These are phyloP conservation scores for Rostrohypoxylon terebratum DNA, from an alignment of 495 filamentous ascomycete species.

Conservation along the genomic window DNA sequence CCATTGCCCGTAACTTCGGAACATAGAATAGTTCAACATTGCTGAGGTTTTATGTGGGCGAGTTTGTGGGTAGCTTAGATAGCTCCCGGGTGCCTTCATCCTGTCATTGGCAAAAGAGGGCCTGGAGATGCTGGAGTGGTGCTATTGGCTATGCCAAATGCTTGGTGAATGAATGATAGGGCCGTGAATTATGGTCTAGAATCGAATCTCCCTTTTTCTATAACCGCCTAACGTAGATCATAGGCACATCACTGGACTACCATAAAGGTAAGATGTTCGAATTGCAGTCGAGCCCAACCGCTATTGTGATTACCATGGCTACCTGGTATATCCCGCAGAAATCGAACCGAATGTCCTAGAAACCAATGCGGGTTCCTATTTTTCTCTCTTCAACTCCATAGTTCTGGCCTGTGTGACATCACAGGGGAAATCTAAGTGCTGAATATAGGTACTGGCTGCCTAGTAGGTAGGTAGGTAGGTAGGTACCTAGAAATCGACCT, in stretches of 20 bases:
- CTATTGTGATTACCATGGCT: not conserved
- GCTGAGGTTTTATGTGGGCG: too few species aligned
- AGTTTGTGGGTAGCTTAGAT: too few species aligned
- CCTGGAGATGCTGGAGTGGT: too few species aligned
- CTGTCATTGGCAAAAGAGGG: too few species aligned
- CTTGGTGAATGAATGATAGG: too few species aligned
- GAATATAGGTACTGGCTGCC: too few species aligned
- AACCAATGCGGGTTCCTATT: not conserved
- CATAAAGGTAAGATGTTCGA: not conserved
- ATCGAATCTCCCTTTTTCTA: not conserved
- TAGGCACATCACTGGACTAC: not conserved
- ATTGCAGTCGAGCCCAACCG: not conserved
- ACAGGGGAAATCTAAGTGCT: not conserved
- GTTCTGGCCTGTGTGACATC: not conserved
- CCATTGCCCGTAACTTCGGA: too few species aligned
- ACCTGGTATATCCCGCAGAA: not conserved
- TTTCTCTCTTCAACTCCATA: not conserved
- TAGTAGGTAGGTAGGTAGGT: too few species aligned
- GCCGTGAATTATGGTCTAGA: not conserved
- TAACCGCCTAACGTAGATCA: not conserved
- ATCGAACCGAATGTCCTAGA: not conserved
- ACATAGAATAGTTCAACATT: too few species aligned
- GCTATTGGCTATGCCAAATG: too few species aligned
- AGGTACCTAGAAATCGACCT: too few species aligned
- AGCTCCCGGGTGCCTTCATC: too few species aligned